phyloP scores from a whole-genome alignment of 345 rosid genomes.

The Lepidium africanum region DNA sequence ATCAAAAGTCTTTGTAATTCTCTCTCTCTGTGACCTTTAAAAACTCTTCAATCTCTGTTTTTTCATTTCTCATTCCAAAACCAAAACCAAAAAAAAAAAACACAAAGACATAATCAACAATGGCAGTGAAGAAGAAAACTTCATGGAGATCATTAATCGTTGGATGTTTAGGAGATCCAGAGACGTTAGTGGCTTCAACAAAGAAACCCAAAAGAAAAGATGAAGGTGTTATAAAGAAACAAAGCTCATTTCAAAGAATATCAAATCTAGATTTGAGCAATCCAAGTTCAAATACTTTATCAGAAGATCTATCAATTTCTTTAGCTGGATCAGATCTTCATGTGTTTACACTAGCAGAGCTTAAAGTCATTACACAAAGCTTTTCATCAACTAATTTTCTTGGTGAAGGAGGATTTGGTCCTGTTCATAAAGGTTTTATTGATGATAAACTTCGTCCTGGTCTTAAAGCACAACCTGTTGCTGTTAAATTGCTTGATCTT shows the following conservation, averaged over 20 bases:
- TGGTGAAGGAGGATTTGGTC: slow-evolving; percentile 93
- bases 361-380: slow-evolving; percentile 69
- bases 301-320: slow-evolving; percentile 69
- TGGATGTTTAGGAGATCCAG: slow-evolving; percentile 41
- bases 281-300: slow-evolving; percentile 43
- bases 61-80: no score
- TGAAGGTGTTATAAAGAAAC: slow-evolving; percentile 32
- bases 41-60: not conserved
- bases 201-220: slow-evolving; percentile 35
- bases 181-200: not conserved
- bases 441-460: slow-evolving; percentile 85
- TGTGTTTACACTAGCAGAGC: slow-evolving; percentile 56
- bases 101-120: slow-evolving; percentile 1
- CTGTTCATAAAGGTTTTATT: slow-evolving; percentile 77
- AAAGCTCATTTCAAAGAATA: slow-evolving; percentile 52
- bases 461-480: slow-evolving; percentile 79
- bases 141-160: slow-evolving; percentile 48
- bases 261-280: slow-evolving; percentile 62
- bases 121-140: slow-evolving; percentile 46
- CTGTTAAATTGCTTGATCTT: slow-evolving; percentile 70
- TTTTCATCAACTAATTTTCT: slow-evolving; percentile 62
- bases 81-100: no score
- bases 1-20: slow-evolving; percentile 1
- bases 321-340: slow-evolving; percentile 79
- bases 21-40: slow-evolving; percentile 14